phyloP scores from a whole-genome alignment of 768 basidiomycete species.

The Amyloporia xantha region DNA sequence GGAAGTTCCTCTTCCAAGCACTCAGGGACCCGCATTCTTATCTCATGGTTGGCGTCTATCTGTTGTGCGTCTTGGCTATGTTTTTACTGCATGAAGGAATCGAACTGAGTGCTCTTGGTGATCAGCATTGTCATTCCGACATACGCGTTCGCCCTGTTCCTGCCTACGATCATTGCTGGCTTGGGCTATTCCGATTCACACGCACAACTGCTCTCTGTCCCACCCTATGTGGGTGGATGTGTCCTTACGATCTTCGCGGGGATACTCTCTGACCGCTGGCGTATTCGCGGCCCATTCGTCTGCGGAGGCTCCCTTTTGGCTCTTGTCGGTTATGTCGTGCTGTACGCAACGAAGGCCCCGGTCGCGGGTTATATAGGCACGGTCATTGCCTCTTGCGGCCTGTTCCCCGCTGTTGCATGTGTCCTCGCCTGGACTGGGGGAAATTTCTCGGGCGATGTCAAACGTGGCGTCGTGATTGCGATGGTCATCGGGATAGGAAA shows the following conservation, averaged over 20 bases:
- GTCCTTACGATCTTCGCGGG: constrained; percentile 3
- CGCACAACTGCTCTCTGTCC: constrained; percentile 56
- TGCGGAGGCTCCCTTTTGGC: neutral
- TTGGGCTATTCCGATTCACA: constrained; percentile 47
- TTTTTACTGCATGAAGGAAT: too few species aligned
- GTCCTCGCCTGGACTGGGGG: constrained; percentile 48
- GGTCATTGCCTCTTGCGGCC: constrained; percentile 44
- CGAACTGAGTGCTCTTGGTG: neutral
- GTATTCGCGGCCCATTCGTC: constrained; percentile 5
- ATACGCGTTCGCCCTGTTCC: constrained; percentile 43
- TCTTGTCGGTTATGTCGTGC: constrained; percentile 5
- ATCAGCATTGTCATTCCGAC: constrained; percentile 22
- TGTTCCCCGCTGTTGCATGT: constrained; percentile 44
- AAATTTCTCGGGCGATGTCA: constrained; percentile 49
- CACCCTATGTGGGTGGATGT: constrained; percentile 24
- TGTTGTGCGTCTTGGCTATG: constrained; percentile 4
- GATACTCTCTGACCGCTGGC: constrained; percentile 5
- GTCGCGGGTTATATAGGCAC: constrained; percentile 37
- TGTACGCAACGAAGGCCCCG: constrained; percentile 4
- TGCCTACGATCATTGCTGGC: constrained; percentile 58
- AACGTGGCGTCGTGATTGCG: constrained; percentile 45
- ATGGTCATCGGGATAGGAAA: constrained; percentile 52
- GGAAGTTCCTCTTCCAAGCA: constrained; percentile 8
- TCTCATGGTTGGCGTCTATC: constrained; percentile 5
- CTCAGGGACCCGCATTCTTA: constrained; percentile 8